phyloP scores from a whole-genome alignment of 768 basidiomycete species.

The Termitomyces sp. region DNA sequence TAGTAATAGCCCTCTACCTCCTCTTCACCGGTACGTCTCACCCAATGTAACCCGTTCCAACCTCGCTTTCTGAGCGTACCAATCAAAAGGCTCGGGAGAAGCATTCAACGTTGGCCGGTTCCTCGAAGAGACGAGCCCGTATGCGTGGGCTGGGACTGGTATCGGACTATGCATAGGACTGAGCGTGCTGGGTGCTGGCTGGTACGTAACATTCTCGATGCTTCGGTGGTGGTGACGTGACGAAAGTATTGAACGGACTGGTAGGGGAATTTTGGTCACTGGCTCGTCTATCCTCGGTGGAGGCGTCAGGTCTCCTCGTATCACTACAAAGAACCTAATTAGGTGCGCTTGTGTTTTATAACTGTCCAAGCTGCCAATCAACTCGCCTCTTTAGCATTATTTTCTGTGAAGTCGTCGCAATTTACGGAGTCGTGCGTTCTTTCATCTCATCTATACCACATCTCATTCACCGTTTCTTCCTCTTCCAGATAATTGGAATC shows the following conservation, averaged over 20 bases:
- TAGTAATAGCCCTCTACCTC: constrained; percentile 76
- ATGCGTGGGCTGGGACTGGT: constrained; percentile 87
- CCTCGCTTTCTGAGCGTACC: background rate
- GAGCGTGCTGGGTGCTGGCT: constrained; percentile 92
- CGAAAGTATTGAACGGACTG: background rate
- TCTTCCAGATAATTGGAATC: constrained; percentile 82
- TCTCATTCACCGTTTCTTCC: background rate
- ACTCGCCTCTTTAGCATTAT: constrained; percentile 63
- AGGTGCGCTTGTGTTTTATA: constrained; percentile 48
- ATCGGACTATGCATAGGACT: constrained; percentile 91
- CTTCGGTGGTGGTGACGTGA: constrained; percentile 7
- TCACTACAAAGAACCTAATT: constrained; percentile 96
- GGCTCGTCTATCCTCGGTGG: constrained; percentile 96
- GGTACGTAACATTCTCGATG: constrained; percentile 50
- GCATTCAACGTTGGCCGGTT: constrained; percentile 93
- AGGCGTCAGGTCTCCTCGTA: constrained; percentile 89
- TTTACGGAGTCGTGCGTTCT: constrained; percentile 84
- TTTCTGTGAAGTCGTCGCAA: constrained; percentile 99
- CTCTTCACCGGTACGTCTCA: constrained; percentile 76
- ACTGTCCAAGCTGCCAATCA: background rate
- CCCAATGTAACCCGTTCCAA: background rate
- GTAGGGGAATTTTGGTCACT: constrained; percentile 97
- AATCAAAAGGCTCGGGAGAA: constrained; percentile 69
- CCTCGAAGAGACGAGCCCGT: constrained; percentile 91
- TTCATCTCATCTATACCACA: background rate